These are phyloP conservation scores for Nigrospora sphaerica DNA, from an alignment of 2,329 filamentous ascomycete genomes.

Conservation along the genomic window DNA sequence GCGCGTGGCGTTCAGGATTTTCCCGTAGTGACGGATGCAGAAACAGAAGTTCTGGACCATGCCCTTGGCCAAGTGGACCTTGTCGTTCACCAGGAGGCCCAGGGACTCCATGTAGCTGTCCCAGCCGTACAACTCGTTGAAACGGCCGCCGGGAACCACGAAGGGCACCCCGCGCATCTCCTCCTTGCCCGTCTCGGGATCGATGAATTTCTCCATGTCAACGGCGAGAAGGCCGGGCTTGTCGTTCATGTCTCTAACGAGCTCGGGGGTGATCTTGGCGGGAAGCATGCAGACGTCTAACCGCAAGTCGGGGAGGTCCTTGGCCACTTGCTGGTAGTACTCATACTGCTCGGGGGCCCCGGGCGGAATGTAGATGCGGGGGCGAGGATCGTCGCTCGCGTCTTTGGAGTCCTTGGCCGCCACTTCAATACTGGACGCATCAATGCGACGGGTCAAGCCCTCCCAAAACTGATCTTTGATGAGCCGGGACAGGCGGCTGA, in stretches of 20 bases:
- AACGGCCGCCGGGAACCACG: conserved; percentile 92
- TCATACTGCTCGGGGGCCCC: conserved; percentile 82
- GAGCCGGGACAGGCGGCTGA: conserved; percentile 76
- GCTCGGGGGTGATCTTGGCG: conserved; percentile 70
- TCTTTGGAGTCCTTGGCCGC: conserved; percentile 91
- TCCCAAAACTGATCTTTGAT: conserved; percentile 93
- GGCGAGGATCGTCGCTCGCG: conserved; percentile 83
- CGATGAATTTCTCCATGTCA: conserved; percentile 70
- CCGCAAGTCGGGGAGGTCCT: conserved; percentile 72
- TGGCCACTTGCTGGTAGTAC: conserved; percentile 79
- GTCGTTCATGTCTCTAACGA: conserved; percentile 75
- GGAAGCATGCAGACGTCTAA: conserved; percentile 80
- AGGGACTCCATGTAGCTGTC: conserved; percentile 98
- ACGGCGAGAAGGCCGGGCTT: conserved; percentile 86
- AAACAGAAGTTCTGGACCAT: conserved; percentile 98
- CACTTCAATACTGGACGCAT: conserved; percentile 78
- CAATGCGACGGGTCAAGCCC: conserved; percentile 80
- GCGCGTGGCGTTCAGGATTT: conserved; percentile 93
- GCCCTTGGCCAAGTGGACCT: conserved; percentile 78
- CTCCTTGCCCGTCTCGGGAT: conserved; percentile 61
- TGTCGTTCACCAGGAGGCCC: conserved; percentile 78
- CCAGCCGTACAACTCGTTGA: conserved; percentile 98
- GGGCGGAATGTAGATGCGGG: conserved; percentile 82
- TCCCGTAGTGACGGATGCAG: conserved; percentile 96
- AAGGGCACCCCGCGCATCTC: conserved; percentile 79